Base-by-base conservation (phyloP, 345 rosid species). In the Durio zibethinus region DNA sequence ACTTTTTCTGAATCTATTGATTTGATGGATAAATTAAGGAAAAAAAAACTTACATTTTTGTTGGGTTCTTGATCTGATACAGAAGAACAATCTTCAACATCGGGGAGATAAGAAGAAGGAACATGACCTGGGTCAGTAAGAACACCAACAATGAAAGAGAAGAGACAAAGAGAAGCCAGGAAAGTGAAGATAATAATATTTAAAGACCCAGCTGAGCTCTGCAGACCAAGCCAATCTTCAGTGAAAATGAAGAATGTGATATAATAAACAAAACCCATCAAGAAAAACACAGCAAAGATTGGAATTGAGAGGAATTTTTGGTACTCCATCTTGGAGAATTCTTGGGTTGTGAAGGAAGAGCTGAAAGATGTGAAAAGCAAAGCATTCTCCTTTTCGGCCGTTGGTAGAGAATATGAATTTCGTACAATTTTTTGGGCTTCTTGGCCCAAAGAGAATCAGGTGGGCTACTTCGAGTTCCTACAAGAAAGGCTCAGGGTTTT, bases 41-140 rank as follows among this genome's bases (percentile, higher is more conserved):
- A 1, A 7, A 16, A 0, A 64, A 1, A 48, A 70, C 86, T 83
- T 73, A 81, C 91, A 64, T 74, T 75, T 63, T 79, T 81, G 25
- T 57, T 67, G 31, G 59, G 64, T 72, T 83, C 79, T 80, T 80
- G 86, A 80, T 81, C 77, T 40, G 73, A 78, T 18, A 14, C 62
- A 52, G 68, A 50, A 33, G 18, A 60, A 56, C 43, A 29, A 77
- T 48, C 82, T 82, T 92, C 97, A 65, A 89, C 85, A 80, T 92
- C 97, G 83, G 91, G 93, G 47, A 79, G 74, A 80, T 77, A 92
- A 72, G 89, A 80, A 14, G 87, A 66, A 7, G 94, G 91, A 54
- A 86, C 89, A 56, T 80, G 78, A 64, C 97, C 94, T 65, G 97
- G 90, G 73, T 88, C 92, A 27, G 84, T 71, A 15, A 87, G 60